Evolutionary conservation across 192 early-diverging fungal genomes (phyloP).

Genomic region (Coemansia sp.): DNA sequence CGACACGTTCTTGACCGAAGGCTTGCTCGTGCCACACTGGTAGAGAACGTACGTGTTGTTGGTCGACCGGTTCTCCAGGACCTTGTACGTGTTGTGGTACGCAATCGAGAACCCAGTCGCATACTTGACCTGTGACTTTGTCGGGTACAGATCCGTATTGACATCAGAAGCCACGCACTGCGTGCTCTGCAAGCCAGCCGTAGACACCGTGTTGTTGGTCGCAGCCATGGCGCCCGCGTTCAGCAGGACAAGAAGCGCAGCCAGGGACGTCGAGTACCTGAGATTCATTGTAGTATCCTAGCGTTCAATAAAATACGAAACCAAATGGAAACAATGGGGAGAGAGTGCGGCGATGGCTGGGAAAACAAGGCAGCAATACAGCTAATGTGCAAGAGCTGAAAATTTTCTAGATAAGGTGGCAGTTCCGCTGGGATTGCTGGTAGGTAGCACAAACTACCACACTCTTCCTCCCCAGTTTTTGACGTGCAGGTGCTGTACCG

Average conservation of each 20-base stretch:
- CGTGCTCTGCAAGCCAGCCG: slow-evolving; percentile 45
- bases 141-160: slow-evolving; percentile 20
- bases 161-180: slow-evolving; percentile 17
- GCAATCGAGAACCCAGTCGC: slow-evolving; percentile 46
- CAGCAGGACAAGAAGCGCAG: neutral
- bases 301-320: neutral
- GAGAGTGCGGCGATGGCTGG: neutral
- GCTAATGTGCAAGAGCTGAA: neutral
- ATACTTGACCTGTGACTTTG: slow-evolving; percentile 42
- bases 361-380: neutral
- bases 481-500: neutral
- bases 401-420: neutral
- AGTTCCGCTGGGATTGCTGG: neutral
- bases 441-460: neutral
- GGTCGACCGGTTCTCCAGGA: slow-evolving; percentile 41
- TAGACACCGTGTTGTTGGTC: slow-evolving; percentile 10
- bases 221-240: slow-evolving; percentile 6
- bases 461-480: neutral
- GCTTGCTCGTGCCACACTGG: slow-evolving; percentile 40
- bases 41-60: slow-evolving; percentile 52
- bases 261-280: slow-evolving; percentile 3
- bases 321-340: neutral
- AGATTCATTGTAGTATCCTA: slow-evolving; percentile 2
- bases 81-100: slow-evolving; percentile 55
- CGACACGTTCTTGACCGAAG: slow-evolving; percentile 20